Evolutionary conservation across 257 asterid genomes (phyloP).

Genomic region (Sherardia arvensis): DNA sequence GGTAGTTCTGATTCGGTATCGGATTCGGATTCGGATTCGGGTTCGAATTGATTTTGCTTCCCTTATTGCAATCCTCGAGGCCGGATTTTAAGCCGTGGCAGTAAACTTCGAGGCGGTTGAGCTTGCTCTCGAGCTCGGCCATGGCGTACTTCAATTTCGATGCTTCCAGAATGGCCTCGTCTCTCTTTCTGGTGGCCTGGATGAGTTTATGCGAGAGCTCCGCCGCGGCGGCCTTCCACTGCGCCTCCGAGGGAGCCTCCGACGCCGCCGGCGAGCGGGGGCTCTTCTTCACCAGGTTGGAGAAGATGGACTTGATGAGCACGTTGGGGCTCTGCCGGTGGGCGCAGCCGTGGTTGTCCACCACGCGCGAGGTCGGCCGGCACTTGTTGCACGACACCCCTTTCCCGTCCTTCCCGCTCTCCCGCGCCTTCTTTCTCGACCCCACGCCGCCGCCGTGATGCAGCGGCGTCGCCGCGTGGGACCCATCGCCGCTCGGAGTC

Average conservation of each 20-base stretch:
- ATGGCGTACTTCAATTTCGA: constrained; percentile 68
- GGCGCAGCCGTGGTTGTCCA: constrained; percentile 31
- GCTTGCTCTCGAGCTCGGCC: constrained; percentile 90
- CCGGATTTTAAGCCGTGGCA: constrained; percentile 74
- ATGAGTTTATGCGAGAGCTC: constrained; percentile 76
- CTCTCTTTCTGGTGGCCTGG: constrained; percentile 65
- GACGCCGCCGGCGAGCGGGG: constrained; percentile 41
- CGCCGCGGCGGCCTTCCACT: constrained; percentile 69
- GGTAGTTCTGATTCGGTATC: constrained; percentile 25
- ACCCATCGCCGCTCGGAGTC: constrained; percentile 31
- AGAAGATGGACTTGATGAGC: constrained; percentile 51
- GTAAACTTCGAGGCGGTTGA: constrained; percentile 75
- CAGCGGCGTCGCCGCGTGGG: constrained; percentile 49
- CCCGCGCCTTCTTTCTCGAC: constrained; percentile 22
- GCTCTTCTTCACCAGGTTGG: constrained; percentile 54
- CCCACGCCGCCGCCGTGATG: constrained; percentile 21
- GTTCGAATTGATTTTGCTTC: constrained; percentile 8
- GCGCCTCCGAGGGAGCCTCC: constrained; percentile 48
- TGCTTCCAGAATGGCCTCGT: constrained; percentile 78
- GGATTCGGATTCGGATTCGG: constrained; percentile 19
- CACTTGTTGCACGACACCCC: constrained; percentile 86
- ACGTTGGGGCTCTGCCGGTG: constrained; percentile 65
- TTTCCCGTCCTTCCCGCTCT: constrained; percentile 19
- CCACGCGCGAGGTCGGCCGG: constrained; percentile 63
- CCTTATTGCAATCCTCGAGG: constrained; percentile 39